Conservation (phyloP, 306 rosid species). For the Quercus gilva region DNA sequence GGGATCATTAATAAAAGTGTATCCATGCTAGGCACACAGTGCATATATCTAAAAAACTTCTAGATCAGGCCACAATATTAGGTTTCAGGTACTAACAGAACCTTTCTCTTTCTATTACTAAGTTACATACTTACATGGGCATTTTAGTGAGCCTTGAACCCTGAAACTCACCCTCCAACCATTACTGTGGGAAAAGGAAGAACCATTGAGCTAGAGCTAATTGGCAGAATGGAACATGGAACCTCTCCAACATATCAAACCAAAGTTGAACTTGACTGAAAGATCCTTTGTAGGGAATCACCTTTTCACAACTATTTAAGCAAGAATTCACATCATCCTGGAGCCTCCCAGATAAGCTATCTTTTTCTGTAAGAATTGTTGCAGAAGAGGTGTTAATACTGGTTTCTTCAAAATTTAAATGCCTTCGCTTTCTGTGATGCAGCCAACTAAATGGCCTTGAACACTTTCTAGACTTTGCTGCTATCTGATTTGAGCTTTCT, state of each 20-base stretch:
- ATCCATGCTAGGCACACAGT: no score
- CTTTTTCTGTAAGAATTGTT: constrained; percentile 15
- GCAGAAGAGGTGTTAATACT: constrained; percentile 7
- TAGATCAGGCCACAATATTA: no score
- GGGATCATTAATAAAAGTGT: no score
- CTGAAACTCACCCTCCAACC: no score
- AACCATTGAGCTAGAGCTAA: no score
- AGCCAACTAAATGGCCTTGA: constrained; percentile 75
- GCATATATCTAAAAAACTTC: no score
- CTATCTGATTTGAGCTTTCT: constrained; percentile 24
- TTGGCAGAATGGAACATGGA: no score
- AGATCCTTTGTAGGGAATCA: constrained; percentile 25
- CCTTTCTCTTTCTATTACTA: no score
- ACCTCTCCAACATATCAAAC: not conserved
- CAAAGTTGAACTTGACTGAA: not conserved
- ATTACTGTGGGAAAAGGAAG: no score
- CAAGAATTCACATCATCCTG: constrained; percentile 20
- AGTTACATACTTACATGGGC: no score
- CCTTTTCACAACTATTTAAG: constrained; percentile 35
- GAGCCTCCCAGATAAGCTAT: constrained; percentile 25
- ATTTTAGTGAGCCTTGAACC: no score
- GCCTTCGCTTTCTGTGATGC: constrained; percentile 50
- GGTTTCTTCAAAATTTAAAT: constrained; percentile 29
- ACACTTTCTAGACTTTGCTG: constrained; percentile 43
- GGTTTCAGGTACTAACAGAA: no score